Evolutionary conservation across 2,329 filamentous ascomycete genomes (phyloP), one percentile per base, ranked within the genome.

Genomic region (Pseudogymnoascus sp.): DNA sequence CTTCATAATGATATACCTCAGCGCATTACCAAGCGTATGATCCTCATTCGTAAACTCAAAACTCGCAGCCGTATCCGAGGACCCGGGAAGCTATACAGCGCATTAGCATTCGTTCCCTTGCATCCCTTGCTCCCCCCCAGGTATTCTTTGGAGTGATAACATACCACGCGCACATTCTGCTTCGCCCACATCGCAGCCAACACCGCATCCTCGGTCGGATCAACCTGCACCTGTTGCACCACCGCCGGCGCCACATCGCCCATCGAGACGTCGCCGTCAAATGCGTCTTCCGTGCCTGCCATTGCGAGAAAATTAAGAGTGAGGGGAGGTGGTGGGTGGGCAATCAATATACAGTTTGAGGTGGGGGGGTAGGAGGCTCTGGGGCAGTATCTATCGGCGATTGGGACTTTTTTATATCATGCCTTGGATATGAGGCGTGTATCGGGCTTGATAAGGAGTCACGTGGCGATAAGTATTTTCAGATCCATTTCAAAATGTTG

Each of bases 1-100:
- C 79, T 97, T 97, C 90, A 96, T 97, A 72, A 99, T 96, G 67
- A 97, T 89, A 74, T 93, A 97, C 72, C 95, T 85, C 70, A 99
- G 78, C 9, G 93, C 91, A 76, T 99, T 99, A 29, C 95, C 95
- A 61, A 99, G 80, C 0, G 95, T 99, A 77, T 99, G 95, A 46
- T 96, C 92, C 78, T 99, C 95, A 53, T 91, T 88, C 65, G 90
- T 86, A 71, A 99, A 96, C 74, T 97, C 91, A 74, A 97, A 99
- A 15, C 92, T 96, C 31, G 95, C 95, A 4, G 93, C 93, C 7
- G 89, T 93, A 60, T 93, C 89, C 77, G 83, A 89, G 63, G 90
- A 90, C 59, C 93, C 93, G 37, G 91, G 89, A 29, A 97, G 80
- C 93, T 97, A 66, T 62, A 59, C 15, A 0, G 2, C 1, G 1